These are phyloP conservation scores for Suillus hirtellus DNA, from an alignment of 768 basidiomycete genomes.

Conservation along the genomic window DNA sequence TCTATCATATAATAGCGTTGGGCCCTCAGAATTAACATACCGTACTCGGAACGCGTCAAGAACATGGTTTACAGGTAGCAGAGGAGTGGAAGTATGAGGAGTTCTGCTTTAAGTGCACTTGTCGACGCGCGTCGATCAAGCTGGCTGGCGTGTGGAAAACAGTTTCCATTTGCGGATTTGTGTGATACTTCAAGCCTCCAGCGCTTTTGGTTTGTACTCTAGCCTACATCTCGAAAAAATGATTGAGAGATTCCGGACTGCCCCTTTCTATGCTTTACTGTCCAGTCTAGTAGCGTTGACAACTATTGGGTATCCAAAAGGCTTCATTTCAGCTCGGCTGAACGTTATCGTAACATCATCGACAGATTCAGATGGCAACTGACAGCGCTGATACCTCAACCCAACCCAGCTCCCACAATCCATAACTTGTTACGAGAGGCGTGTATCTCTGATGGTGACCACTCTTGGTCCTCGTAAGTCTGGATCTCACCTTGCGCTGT, in stretches of 20 bases:
- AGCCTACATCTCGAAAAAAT: neutral
- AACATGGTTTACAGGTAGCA: conserved; percentile 56
- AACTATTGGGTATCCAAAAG: no score
- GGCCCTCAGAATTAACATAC: conserved; percentile 36
- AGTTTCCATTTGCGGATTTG: conserved; percentile 22
- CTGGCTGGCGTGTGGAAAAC: conserved; percentile 26
- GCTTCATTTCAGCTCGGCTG: neutral
- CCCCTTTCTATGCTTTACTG: neutral
- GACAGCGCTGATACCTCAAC: neutral
- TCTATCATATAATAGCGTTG: conserved; percentile 5
- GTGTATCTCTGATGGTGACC: neutral
- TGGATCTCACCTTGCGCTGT: neutral
- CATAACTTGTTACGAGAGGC: neutral
- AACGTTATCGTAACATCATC: neutral
- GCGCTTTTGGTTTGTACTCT: neutral
- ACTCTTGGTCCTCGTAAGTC: neutral
- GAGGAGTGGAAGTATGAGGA: conserved; percentile 7
- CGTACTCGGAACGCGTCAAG: conserved; percentile 94
- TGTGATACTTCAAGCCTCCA: no score
- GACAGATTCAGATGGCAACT: neutral
- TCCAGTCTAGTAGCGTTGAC: neutral
- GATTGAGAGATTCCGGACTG: neutral
- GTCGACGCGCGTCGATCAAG: conserved; percentile 34
- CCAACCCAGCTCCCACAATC: neutral
- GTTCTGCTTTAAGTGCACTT: conserved; percentile 32